phyloP scores from a whole-genome alignment of 495 filamentous ascomycete species.

The Platismatia glauca region DNA sequence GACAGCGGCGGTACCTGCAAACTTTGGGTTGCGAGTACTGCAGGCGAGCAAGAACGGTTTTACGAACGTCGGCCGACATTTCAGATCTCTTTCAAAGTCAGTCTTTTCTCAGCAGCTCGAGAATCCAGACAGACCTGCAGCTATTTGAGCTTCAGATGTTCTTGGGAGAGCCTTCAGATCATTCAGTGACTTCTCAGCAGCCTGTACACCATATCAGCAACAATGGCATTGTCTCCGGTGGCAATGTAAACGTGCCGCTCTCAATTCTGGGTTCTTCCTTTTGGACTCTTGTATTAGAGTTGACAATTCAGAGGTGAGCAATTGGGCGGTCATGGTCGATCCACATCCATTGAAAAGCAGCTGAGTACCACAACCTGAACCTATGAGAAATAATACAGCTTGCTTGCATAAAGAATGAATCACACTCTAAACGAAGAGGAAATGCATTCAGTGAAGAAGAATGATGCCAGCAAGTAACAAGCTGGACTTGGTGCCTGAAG shows the following conservation, averaged over 20 bases:
- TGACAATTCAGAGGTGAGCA: constrained; percentile 79
- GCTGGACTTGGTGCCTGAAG: neutral
- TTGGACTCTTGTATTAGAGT: constrained; percentile 94
- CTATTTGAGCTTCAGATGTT: constrained; percentile 72
- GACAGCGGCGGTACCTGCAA: constrained; percentile 74
- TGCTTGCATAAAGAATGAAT: neutral
- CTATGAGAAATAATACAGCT: neutral
- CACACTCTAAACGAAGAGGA: neutral
- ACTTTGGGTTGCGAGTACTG: constrained; percentile 76
- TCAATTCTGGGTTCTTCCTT: constrained; percentile 79
- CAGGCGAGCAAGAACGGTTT: constrained; percentile 92
- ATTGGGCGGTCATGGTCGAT: constrained; percentile 78
- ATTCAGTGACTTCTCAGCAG: constrained; percentile 85
- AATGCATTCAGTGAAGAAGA: neutral
- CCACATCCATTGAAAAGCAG: neutral
- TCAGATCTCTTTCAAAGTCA: constrained; percentile 57
- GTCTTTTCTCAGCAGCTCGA: neutral
- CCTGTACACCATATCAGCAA: constrained; percentile 40
- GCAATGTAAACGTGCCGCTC: constrained; percentile 51
- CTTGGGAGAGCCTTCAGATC: constrained; percentile 74
- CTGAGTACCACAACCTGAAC: neutral
- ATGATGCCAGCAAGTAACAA: neutral
- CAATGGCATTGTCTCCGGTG: constrained; percentile 5
- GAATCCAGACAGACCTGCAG: constrained; percentile 53
- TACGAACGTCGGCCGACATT: constrained; percentile 70